phyloP scores from a whole-genome alignment of 2,329 filamentous ascomycete genomes.

The Penicillium sclerotigenum region DNA sequence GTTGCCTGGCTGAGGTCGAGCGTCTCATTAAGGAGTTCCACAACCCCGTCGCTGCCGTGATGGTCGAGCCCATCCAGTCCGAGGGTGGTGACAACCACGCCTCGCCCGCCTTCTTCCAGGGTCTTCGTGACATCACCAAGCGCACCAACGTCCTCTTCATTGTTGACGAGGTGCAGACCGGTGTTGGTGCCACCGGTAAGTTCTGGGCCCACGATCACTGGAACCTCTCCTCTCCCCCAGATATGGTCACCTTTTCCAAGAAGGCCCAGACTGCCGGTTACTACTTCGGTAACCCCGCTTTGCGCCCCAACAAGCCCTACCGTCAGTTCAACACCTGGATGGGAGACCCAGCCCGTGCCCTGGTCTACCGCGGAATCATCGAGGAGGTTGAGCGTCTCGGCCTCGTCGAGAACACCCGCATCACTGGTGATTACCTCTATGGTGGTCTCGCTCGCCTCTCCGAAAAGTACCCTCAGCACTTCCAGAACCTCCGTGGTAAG shows the following conservation, averaged over 20 bases:
- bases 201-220: slow-evolving; percentile 99
- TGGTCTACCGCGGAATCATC: slow-evolving; percentile 84
- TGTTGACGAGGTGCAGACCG: slow-evolving; percentile 92
- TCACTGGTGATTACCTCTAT: slow-evolving; percentile 76
- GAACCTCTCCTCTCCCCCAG: slow-evolving; percentile 72
- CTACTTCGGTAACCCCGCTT: slow-evolving; percentile 77
- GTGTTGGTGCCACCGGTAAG: slow-evolving; percentile 85
- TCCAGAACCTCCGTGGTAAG: slow-evolving; percentile 81
- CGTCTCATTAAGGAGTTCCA: slow-evolving; percentile 74
- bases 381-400: slow-evolving; percentile 72
- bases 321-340: slow-evolving; percentile 98
- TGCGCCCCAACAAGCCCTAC: slow-evolving; percentile 89
- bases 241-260: slow-evolving; percentile 94
- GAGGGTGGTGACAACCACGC: slow-evolving; percentile 96
- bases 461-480: slow-evolving; percentile 68
- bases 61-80: slow-evolving; percentile 89
- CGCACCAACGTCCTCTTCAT: slow-evolving; percentile 70
- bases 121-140: slow-evolving; percentile 73
- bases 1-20: slow-evolving; percentile 79
- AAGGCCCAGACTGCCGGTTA: slow-evolving; percentile 93
- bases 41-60: slow-evolving; percentile 73
- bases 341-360: slow-evolving; percentile 80
- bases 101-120: slow-evolving; percentile 79
- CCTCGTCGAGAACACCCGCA: slow-evolving; percentile 75
- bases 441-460: slow-evolving; percentile 65